phyloP scores from a whole-genome alignment of 164 flowering plant genomes.

The Berberis vulgaris region DNA sequence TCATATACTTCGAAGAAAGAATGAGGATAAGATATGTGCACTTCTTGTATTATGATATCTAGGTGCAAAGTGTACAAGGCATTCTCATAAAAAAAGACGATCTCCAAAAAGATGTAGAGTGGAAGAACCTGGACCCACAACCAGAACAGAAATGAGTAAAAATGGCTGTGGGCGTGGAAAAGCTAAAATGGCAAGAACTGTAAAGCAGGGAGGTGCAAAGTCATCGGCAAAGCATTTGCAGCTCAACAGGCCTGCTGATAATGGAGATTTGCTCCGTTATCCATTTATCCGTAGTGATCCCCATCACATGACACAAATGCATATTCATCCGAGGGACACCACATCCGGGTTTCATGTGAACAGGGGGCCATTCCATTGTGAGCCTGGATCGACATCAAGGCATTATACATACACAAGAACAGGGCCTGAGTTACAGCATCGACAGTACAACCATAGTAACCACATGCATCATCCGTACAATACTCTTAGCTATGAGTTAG shows the following conservation, averaged over 20 bases:
- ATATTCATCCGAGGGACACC: background rate
- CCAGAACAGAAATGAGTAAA: slow-evolving; percentile 6
- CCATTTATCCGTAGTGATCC: background rate
- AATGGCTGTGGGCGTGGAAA: slow-evolving; percentile 7
- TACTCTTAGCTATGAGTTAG: slow-evolving; percentile 3
- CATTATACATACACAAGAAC: background rate
- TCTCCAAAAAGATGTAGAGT: slow-evolving; percentile 9
- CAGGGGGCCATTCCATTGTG: background rate
- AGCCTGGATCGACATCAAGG: no score
- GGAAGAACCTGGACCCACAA: slow-evolving; percentile 3
- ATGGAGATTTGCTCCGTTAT: slow-evolving; percentile 1
- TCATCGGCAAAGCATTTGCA: slow-evolving; percentile 8
- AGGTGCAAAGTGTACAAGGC: slow-evolving; percentile 16
- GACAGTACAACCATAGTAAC: background rate
- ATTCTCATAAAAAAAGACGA: slow-evolving; percentile 9
- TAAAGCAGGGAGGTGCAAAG: slow-evolving; percentile 3
- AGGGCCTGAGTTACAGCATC: background rate
- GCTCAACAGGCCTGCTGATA: background rate
- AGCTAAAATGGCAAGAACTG: slow-evolving; percentile 5
- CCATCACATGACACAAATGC: background rate
- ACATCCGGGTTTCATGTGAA: background rate
- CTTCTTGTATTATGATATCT: background rate
- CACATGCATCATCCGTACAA: slow-evolving; percentile 2
- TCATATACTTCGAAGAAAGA: background rate
- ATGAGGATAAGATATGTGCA: background rate